These are phyloP conservation scores for Heliamphora pulchella DNA, from an alignment of 179 eudicot species.

Conservation along the genomic window DNA sequence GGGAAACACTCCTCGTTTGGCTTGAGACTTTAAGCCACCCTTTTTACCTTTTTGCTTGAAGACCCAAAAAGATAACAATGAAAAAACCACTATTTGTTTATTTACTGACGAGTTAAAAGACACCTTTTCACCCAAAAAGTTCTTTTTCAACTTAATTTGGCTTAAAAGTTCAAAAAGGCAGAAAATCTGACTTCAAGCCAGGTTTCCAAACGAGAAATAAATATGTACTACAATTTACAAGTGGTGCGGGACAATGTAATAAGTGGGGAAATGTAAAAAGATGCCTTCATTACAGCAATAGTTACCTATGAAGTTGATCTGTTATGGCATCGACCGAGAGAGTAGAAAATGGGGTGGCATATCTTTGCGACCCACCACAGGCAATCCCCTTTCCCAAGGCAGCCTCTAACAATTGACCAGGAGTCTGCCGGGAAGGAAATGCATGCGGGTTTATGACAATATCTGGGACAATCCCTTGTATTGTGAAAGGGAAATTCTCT, in stretches of 20 bases:
- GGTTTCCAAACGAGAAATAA: background rate
- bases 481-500: slow-evolving; percentile 85
- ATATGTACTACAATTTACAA: background rate
- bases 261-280: background rate
- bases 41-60: too few relatives aligned
- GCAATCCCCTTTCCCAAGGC: slow-evolving; percentile 92
- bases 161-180: too few relatives aligned
- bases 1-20: too few relatives aligned
- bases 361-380: slow-evolving; percentile 58
- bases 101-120: too few relatives aligned
- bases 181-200: too few relatives aligned
- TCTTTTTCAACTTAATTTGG: too few relatives aligned
- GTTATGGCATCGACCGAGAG: slow-evolving; percentile 71
- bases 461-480: slow-evolving; percentile 91
- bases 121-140: too few relatives aligned
- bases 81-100: too few relatives aligned
- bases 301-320: slow-evolving; percentile 87
- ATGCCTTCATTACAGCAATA: background rate
- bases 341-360: slow-evolving; percentile 86
- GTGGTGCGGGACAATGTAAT: too few relatives aligned
- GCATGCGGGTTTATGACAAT: slow-evolving; percentile 95
- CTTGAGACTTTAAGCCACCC: too few relatives aligned
- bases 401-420: slow-evolving; percentile 91
- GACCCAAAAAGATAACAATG: too few relatives aligned
- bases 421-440: slow-evolving; percentile 92